phyloP scores from a whole-genome alignment of 805 yeast species.

The Pichia phayaonensis region DNA sequence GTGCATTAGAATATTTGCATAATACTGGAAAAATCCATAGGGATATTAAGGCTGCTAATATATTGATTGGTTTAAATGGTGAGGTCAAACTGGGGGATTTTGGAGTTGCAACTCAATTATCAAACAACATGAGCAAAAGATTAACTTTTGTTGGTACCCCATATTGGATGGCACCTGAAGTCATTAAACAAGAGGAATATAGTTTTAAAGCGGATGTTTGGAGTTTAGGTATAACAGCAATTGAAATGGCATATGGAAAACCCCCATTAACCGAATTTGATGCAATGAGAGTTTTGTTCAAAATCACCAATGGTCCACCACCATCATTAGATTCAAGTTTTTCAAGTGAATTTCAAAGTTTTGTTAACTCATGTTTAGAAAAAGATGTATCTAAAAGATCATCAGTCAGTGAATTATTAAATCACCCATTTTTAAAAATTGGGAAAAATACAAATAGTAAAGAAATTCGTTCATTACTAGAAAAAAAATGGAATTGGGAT shows the following conservation, averaged over 20 bases:
- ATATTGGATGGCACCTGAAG: slow-evolving; percentile 59
- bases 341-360: slow-evolving; percentile 47
- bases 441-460: slow-evolving; percentile 30
- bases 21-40: slow-evolving; percentile 75
- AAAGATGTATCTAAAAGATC: slow-evolving; percentile 66
- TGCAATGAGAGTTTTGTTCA: slow-evolving; percentile 48
- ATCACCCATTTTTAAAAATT: slow-evolving; percentile 50
- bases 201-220: slow-evolving; percentile 72
- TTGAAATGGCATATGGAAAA: slow-evolving; percentile 62
- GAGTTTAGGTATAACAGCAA: slow-evolving; percentile 75
- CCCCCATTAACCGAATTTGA: slow-evolving; percentile 57
- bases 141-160: slow-evolving; percentile 56
- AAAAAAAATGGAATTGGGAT: slow-evolving; percentile 38
- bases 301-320: slow-evolving; percentile 42
- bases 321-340: slow-evolving; percentile 34
- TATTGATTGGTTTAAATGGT: slow-evolving; percentile 60
- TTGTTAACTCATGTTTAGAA: slow-evolving; percentile 61
- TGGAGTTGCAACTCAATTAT: slow-evolving; percentile 82
- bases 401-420: slow-evolving; percentile 50
- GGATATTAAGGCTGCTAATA: slow-evolving; percentile 91
- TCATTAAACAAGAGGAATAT: slow-evolving; percentile 45
- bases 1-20: slow-evolving; percentile 62
- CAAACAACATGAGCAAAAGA: slow-evolving; percentile 45
- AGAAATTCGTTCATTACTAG: slow-evolving; percentile 32
- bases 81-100: slow-evolving; percentile 89